These are phyloP conservation scores for Diospyros kaki DNA, from an alignment of 148 eudicot species.

Conservation along the genomic window DNA sequence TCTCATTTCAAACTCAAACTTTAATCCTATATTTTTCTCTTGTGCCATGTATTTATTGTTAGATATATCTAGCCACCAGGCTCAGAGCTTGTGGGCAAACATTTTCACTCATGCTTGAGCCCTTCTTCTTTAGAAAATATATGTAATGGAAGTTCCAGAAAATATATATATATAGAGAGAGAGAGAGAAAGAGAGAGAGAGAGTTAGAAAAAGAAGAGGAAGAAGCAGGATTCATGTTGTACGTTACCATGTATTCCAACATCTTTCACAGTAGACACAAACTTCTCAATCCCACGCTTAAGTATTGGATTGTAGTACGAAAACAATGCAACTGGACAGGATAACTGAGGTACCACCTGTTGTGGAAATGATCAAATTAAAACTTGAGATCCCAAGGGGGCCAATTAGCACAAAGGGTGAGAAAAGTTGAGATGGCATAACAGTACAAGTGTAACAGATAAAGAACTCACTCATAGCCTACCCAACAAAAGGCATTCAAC, in stretches of 20 bases:
- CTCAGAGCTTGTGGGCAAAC: no score
- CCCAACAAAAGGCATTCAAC: background rate
- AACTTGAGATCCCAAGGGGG: background rate
- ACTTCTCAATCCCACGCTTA: conserved; percentile 75
- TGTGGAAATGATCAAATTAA: conserved; percentile 2
- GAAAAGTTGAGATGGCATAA: background rate
- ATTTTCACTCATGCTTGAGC: no score
- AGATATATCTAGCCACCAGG: background rate
- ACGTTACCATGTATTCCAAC: conserved; percentile 83
- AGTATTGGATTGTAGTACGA: conserved; percentile 91
- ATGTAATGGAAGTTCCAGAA: background rate
- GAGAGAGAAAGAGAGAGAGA: no score
- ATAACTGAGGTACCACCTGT: conserved; percentile 82
- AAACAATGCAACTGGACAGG: conserved; percentile 84
- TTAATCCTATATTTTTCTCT: background rate
- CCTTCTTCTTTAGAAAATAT: no score
- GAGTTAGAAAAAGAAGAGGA: conserved; percentile 3
- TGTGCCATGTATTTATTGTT: background rate
- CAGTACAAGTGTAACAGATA: background rate
- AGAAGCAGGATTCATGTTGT: background rate
- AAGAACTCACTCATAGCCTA: background rate
- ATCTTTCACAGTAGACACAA: conserved; percentile 77
- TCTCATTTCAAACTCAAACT: background rate
- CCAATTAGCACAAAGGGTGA: background rate
- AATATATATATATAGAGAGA: no score